Conservation (phyloP, 352 stramenopile species). For the Globisporangium perplexum region DNA sequence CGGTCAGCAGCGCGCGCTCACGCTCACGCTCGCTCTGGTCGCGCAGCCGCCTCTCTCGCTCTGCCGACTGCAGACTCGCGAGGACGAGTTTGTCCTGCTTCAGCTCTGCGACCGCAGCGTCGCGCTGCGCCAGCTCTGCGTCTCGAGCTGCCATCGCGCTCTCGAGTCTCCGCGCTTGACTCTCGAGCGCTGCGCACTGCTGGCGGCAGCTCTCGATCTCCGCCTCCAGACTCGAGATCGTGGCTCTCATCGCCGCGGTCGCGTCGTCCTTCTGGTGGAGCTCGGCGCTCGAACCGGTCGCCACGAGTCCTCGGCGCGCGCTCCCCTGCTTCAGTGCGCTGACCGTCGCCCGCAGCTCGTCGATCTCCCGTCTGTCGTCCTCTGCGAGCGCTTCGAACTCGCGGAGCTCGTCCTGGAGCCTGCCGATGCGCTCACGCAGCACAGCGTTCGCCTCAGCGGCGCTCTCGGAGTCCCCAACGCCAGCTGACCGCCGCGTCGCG, state of each 20-base stretch:
- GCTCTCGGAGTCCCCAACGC: conserved; percentile 3
- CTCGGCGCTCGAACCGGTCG: too few species aligned
- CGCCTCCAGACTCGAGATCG: background rate
- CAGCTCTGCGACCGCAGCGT: conserved; percentile 26
- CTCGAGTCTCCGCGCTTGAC: conserved; percentile 19
- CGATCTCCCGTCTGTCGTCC: background rate
- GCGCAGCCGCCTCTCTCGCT: conserved; percentile 19
- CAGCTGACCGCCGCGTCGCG: background rate
- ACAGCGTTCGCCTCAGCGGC: conserved; percentile 1
- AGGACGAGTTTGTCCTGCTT: conserved; percentile 33
- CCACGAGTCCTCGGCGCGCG: background rate
- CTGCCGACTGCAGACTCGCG: conserved; percentile 25
- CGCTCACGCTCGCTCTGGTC: conserved; percentile 23
- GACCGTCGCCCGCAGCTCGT: conserved; percentile 5
- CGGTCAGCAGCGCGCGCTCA: conserved; percentile 14
- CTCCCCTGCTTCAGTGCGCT: background rate
- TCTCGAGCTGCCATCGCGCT: conserved; percentile 23
- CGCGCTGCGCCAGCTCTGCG: conserved; percentile 19
- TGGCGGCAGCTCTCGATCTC: conserved; percentile 4
- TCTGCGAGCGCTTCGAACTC: background rate
- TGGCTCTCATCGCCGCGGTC: background rate
- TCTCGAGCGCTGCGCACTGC: conserved; percentile 2
- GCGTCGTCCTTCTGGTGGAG: conserved; percentile 1
- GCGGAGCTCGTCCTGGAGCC: conserved; percentile 6
- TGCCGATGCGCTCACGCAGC: conserved; percentile 1